Percentiles rank a stretch among this genome's conserved stretches.
Conservation (phyloP, 345 rosid species). For the Eutrema yunnanense region DNA sequence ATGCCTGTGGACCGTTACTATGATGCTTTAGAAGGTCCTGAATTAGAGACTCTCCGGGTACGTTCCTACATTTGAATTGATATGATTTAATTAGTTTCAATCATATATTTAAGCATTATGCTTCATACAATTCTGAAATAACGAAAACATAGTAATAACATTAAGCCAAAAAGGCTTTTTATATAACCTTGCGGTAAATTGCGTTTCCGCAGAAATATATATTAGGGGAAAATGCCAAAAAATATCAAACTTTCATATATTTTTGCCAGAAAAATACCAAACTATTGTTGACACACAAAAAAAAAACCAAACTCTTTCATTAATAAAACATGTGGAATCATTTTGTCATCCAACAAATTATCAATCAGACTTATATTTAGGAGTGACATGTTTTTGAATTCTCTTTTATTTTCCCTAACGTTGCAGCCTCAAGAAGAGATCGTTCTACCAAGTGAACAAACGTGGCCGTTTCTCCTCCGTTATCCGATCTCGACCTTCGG, state of each 20-base stretch:
- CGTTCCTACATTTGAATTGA: neutral
- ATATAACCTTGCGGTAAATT: too few relatives aligned
- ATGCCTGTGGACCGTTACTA: constrained; percentile 70
- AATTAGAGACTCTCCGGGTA: constrained; percentile 68
- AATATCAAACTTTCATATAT: too few relatives aligned
- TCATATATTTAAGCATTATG: neutral
- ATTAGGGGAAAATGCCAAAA: too few relatives aligned
- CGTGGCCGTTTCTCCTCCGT: constrained; percentile 81
- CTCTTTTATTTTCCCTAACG: neutral
- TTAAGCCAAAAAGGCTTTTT: too few relatives aligned
- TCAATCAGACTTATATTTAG: neutral
- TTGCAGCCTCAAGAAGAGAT: constrained; percentile 62
- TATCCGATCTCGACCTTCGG: constrained; percentile 72
- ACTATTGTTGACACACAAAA: too few relatives aligned
- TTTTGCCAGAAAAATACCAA: too few relatives aligned
- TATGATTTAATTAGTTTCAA: neutral
- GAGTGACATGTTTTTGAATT: neutral
- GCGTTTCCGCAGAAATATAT: too few relatives aligned
- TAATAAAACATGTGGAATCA: neutral
- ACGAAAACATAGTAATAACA: neutral
- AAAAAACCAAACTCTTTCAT: too few relatives aligned
- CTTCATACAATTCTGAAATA: neutral
- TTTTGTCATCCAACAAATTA: neutral
- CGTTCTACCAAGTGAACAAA: constrained; percentile 60
- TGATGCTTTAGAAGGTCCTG: constrained; percentile 85